phyloP scores from a whole-genome alignment of 2,329 filamentous ascomycete species.

The Elsinoe ampelina region DNA sequence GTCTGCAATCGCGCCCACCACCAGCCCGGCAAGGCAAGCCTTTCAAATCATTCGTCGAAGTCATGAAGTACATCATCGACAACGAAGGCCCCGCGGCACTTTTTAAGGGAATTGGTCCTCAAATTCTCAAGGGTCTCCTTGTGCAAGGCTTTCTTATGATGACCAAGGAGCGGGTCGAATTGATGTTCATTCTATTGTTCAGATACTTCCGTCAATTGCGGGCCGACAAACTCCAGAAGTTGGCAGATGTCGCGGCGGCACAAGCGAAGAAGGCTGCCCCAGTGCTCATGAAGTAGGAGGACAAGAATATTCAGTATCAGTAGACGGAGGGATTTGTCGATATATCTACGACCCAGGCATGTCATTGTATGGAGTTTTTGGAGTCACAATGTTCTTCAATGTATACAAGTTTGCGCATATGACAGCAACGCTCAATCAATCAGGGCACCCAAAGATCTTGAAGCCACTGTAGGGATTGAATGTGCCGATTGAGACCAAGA shows the following conservation, averaged over 20 bases:
- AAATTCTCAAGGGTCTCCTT: constrained; percentile 83
- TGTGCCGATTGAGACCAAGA: too few relatives aligned
- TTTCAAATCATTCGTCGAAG: constrained; percentile 87
- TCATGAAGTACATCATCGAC: constrained; percentile 87
- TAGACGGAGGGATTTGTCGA: constrained; percentile 3
- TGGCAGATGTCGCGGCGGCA: constrained; percentile 53
- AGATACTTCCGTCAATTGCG: constrained; percentile 66
- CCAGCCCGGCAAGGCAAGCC: constrained; percentile 75
- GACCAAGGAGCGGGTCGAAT: constrained; percentile 93
- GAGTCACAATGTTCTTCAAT: not conserved
- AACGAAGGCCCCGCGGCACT: constrained; percentile 76
- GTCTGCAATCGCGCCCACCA: constrained; percentile 86
- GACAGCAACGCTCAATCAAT: too few relatives aligned
- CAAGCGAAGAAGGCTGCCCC: constrained; percentile 45
- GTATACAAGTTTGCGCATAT: not conserved
- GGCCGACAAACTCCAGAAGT: constrained; percentile 59
- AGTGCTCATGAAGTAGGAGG: constrained; percentile 36
- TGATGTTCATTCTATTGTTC: constrained; percentile 78
- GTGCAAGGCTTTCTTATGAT: constrained; percentile 98
- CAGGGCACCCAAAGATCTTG: too few relatives aligned
- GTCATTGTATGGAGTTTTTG: constrained; percentile 9
- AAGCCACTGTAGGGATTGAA: too few relatives aligned
- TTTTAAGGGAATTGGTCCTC: constrained; percentile 94
- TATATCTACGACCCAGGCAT: not conserved
- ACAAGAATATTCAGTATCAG: not conserved